Conservation (phyloP, 805 yeast genomes). For the Yamadazyma takamatsuzukensis region DNA sequence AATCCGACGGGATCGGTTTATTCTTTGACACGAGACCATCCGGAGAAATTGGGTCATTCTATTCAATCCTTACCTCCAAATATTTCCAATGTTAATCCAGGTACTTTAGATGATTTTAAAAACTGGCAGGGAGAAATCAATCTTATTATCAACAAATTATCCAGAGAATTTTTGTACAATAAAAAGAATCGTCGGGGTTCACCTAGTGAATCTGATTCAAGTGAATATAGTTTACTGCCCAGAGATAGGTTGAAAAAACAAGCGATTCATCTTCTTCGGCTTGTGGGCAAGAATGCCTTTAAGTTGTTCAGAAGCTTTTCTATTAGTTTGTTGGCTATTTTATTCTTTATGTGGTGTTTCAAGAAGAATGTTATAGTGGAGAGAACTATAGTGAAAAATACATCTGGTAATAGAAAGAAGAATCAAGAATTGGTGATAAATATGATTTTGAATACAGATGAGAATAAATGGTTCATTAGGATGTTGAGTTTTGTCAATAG, state of each 20-base stretch:
- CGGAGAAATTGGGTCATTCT: constrained; percentile 5
- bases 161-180: constrained; percentile 31
- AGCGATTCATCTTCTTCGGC: constrained; percentile 18
- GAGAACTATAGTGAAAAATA: constrained; percentile 36
- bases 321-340: constrained; percentile 31
- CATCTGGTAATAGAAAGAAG: constrained; percentile 15
- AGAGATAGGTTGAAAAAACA: constrained; percentile 18
- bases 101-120: constrained; percentile 36
- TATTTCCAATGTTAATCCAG: constrained; percentile 7
- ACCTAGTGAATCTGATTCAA: constrained; percentile 11
- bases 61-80: constrained; percentile 13
- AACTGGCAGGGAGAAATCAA: constrained; percentile 56
- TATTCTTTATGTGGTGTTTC: constrained; percentile 40
- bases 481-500: constrained; percentile 33
- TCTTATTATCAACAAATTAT: constrained; percentile 41
- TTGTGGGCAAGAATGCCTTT: constrained; percentile 26
- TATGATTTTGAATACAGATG: constrained; percentile 40
- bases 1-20: constrained; percentile 16
- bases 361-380: constrained; percentile 38
- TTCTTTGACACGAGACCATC: constrained; percentile 12
- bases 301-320: constrained; percentile 31
- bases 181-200: constrained; percentile 6
- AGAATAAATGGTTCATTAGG: constrained; percentile 43
- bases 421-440: constrained; percentile 40
- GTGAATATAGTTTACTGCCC: constrained; percentile 17